These are phyloP conservation scores for Penicillium bialowiezense DNA, from an alignment of 495 filamentous ascomycete species.

Conservation along the genomic window DNA sequence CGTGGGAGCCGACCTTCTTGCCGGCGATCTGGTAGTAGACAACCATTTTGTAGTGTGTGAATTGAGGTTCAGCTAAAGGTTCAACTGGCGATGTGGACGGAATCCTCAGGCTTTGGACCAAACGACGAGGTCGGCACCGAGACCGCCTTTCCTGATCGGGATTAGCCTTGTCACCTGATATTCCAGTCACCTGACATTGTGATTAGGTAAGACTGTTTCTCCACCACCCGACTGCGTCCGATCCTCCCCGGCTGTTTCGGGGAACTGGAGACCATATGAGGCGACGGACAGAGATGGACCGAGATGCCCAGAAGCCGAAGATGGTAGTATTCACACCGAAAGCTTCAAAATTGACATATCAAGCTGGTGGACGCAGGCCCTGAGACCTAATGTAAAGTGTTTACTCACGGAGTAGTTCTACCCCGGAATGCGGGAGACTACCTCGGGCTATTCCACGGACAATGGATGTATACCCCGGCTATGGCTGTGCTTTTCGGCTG, in stretches of 20 bases:
- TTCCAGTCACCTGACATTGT: neutral
- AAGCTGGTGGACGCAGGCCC: neutral
- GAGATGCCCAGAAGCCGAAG: neutral
- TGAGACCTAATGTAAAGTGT: neutral
- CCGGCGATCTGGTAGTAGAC: constrained; percentile 80
- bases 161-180: constrained; percentile 6
- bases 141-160: constrained; percentile 27
- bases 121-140: constrained; percentile 25
- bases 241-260: constrained; percentile 30
- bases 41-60: constrained; percentile 69
- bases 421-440: constrained; percentile 1
- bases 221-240: constrained; percentile 1
- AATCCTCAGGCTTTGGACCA: constrained; percentile 20
- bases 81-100: constrained; percentile 32
- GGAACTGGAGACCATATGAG: constrained; percentile 13
- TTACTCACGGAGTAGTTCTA: neutral
- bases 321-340: neutral
- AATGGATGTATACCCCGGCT: constrained; percentile 16
- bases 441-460: constrained; percentile 15
- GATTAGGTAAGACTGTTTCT: neutral
- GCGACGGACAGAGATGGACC: neutral
- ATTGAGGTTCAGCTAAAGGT: constrained; percentile 30
- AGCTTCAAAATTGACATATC: neutral
- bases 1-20: constrained; percentile 88
- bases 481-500: constrained; percentile 11